These are phyloP conservation scores for Stereum hirsutum DNA, from an alignment of 1,284 basidiomycete genomes.

Conservation along the genomic window DNA sequence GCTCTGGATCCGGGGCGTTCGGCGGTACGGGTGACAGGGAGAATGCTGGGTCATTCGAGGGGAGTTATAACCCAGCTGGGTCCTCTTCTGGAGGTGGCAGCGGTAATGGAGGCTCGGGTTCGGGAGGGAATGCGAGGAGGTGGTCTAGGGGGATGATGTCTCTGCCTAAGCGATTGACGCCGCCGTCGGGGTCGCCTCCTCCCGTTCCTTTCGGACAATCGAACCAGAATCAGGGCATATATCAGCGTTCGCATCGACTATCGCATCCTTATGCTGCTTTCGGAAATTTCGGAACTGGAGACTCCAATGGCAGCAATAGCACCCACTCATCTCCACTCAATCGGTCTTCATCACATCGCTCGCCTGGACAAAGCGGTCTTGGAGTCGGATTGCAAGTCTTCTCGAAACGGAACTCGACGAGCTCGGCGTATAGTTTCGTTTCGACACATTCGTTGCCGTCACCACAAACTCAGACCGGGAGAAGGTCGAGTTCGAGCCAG, in stretches of 20 bases:
- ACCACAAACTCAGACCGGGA: too few relatives aligned
- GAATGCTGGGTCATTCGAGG: conserved; percentile 28
- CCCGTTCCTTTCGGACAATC: conserved; percentile 22
- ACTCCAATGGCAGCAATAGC: too few relatives aligned
- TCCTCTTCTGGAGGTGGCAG: conserved; percentile 27
- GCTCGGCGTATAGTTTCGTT: conserved; percentile 40
- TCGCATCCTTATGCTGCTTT: conserved; percentile 25
- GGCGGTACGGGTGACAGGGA: conserved; percentile 27
- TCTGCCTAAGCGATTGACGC: conserved; percentile 42
- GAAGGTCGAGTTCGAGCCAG: too few relatives aligned
- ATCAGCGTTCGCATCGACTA: conserved; percentile 6
- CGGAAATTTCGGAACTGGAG: too few relatives aligned
- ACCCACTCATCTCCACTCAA: too few relatives aligned
- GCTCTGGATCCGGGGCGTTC: too few relatives aligned
- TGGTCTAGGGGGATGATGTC: too few relatives aligned
- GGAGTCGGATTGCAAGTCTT: conserved; percentile 42
- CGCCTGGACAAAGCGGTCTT: too few relatives aligned
- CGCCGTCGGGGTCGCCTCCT: conserved; percentile 51
- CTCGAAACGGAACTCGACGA: conserved; percentile 49
- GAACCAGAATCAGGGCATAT: conserved; percentile 4
- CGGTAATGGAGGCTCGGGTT: conserved; percentile 55
- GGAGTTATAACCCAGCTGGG: too few relatives aligned
- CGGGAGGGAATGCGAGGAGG: too few relatives aligned
- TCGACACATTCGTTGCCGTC: conserved; percentile 36
- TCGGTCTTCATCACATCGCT: too few relatives aligned